Base-by-base conservation (phyloP, 805 yeast species). In the Hanseniaspora lachancei region DNA sequence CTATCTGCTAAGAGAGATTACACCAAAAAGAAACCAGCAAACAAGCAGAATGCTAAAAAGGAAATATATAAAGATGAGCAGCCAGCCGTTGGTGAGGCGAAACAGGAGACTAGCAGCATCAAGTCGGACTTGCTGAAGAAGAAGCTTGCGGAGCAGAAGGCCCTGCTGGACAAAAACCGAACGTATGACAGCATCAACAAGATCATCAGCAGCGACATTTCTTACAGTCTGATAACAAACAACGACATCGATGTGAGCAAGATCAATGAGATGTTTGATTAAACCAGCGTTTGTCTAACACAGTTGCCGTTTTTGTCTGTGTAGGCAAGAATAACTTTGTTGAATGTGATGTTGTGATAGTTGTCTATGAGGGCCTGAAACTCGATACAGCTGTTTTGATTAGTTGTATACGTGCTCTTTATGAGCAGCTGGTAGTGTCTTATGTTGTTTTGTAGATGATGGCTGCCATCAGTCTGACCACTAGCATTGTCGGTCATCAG, bases 141-240 rank as follows among this genome's bases (percentile, higher is more conserved):
- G 20, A 51, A 36, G 21, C 44, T 51, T 13, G 36, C 36, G 23
- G 40, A 53, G 18, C 56, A 46, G 23, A 53, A 46, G 42, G 34
- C 24, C 3, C 34, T 53, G 18, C 41, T 51, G 23, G 21, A 35
- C 7, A 21, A n/a, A 20, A 46, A 46, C 29, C 34, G 49, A n/a
- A 46, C 35, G 29, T 29, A 13, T 18, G 39, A 46, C 49, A 18
- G 23, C 38, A 20, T 46, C 27, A 46, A 46, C 39, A 46, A 46
- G n/a, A 27, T 46, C n/a, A n/a, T 34, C 3, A 34, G 16, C 13
- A 24, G 27, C 9, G 21, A 13, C 2, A 12, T 27, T 5, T 21
- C 44, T 1, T 41, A 41, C 10, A 23, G 18, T 2, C 13, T 41
- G 29, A 41, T 24, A 20, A 24, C 27, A 6, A 20, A 34, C 20